Base-by-base conservation (phyloP, 192 early-diverging fungal genomes). In the Chytriomyces hyalinus region DNA sequence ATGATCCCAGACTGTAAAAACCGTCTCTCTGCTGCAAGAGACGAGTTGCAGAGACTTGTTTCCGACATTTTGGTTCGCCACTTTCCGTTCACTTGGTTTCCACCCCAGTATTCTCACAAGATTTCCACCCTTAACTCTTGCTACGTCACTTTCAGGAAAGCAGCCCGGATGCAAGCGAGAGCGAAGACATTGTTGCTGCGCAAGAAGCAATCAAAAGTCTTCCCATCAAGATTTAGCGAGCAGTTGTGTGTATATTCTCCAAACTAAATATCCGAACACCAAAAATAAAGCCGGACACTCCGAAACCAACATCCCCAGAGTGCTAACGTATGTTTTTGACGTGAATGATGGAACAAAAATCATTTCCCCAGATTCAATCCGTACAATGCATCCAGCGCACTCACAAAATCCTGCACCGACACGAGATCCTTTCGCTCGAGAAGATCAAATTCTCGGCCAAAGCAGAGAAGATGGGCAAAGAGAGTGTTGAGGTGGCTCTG, bases 401-500 rank as follows among this genome's bases (percentile, higher is more conserved):
- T 84, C 70, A 96, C 92, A 48, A 97, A 85, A 22, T 95, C 94
- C 44, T 83, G 80, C 85, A 98, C 83, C 0, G 15, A n/a, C 43
- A 87, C 84, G 70, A 93, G 81, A 65, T 98, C 97, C 84, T 96
- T 97, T 78, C 92, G 92, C 64, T 97, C 96, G 49, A 98, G 70
- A 47, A 97, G 84, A 75, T 97, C 95, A 87, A 97, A 99, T 80
- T 96, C 96, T 73, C 89, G 90, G 26, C 90, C 90, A 84, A 99
- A 99, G 10, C 93, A 93, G 48, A 95, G 88, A 81, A 99, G 94
- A 77, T 99, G 96, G 1, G 97, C 94, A 90, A 97, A 96, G 13
- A 99, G 84, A 3, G 97, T 94, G 87, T 99, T 99, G 73, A 97
- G 89, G 78, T 99, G 97, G 0, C 89, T 89, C 76, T 99, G 95